Evolutionary conservation across 2,329 filamentous ascomycete genomes (phyloP).

Genomic region (Claviceps africana): DNA sequence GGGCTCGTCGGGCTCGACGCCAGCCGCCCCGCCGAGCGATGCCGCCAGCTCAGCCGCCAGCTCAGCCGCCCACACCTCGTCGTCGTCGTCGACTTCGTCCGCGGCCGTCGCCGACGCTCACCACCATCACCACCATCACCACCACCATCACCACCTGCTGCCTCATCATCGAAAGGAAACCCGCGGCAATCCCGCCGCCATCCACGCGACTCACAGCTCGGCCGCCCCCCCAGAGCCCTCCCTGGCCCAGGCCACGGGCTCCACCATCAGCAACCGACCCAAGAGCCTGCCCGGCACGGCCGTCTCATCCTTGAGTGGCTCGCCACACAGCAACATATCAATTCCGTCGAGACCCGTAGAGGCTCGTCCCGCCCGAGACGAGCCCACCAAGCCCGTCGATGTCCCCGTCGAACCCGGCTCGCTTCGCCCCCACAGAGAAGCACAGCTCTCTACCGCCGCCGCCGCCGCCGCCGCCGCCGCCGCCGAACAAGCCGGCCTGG

Average conservation of each 20-base stretch:
- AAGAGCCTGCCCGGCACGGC: slow-evolving; percentile 35
- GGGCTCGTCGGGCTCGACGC: slow-evolving; percentile 16
- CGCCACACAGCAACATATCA: slow-evolving; percentile 26
- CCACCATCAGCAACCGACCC: slow-evolving; percentile 32
- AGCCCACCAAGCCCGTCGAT: slow-evolving; percentile 43
- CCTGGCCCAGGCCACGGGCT: slow-evolving; percentile 45
- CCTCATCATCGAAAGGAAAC: slow-evolving; percentile 21
- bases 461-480: slow-evolving; percentile 7
- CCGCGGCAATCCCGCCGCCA: slow-evolving; percentile 39
- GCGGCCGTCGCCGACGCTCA: slow-evolving; percentile 1
- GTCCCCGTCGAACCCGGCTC: slow-evolving; percentile 33
- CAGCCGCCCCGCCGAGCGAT: slow-evolving; percentile 9
- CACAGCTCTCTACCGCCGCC: slow-evolving; percentile 13
- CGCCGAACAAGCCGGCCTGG: slow-evolving; percentile 20
- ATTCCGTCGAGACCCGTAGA: slow-evolving; percentile 15
- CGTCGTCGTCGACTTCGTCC: not conserved
- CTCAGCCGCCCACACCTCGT: slow-evolving; percentile 6
- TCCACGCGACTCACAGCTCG: slow-evolving; percentile 39
- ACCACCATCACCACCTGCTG: slow-evolving; percentile 10
- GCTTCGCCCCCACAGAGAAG: slow-evolving; percentile 22
- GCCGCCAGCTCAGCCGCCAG: slow-evolving; percentile 12
- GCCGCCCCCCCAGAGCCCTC: slow-evolving; percentile 49
- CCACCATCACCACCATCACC: not conserved
- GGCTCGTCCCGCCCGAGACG: slow-evolving; percentile 15
- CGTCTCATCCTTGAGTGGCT: slow-evolving; percentile 34